Conservation (phyloP, 176 grass and related monocot genomes). For the Poa annua region DNA sequence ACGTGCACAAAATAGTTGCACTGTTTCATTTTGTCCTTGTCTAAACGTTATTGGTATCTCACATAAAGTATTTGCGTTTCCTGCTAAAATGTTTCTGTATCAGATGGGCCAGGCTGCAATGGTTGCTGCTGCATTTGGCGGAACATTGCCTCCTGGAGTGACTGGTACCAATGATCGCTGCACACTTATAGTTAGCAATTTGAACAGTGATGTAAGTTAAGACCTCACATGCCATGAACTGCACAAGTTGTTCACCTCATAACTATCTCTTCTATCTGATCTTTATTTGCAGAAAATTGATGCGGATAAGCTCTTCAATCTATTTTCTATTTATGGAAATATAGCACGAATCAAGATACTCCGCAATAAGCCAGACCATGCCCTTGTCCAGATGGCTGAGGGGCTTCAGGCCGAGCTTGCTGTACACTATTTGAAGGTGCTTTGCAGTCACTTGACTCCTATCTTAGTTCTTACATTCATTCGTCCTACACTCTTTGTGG, state of each 20-base stretch:
- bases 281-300: conserved; percentile 75
- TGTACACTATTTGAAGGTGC: conserved; percentile 89
- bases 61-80: conserved; percentile 30
- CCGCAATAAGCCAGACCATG: conserved; percentile 91
- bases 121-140: conserved; percentile 86
- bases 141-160: conserved; percentile 71
- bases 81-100: conserved; percentile 31
- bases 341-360: conserved; percentile 90
- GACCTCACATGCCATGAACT: conserved; percentile 12
- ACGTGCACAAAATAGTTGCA: not conserved
- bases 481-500: not conserved
- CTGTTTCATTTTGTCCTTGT: conserved; percentile 16
- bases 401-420: conserved; percentile 93
- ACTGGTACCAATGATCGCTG: conserved; percentile 86
- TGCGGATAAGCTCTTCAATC: conserved; percentile 94
- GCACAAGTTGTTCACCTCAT: not conserved
- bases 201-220: conserved; percentile 81
- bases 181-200: conserved; percentile 91
- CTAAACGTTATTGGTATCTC: not conserved
- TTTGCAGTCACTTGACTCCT: not conserved
- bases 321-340: conserved; percentile 98
- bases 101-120: conserved; percentile 78
- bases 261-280: not conserved
- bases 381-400: conserved; percentile 95
- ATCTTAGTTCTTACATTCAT: conserved; percentile 1